Evolutionary conservation across 108 stramenopile species (phyloP).

Genomic region (Nitzschia palea): DNA sequence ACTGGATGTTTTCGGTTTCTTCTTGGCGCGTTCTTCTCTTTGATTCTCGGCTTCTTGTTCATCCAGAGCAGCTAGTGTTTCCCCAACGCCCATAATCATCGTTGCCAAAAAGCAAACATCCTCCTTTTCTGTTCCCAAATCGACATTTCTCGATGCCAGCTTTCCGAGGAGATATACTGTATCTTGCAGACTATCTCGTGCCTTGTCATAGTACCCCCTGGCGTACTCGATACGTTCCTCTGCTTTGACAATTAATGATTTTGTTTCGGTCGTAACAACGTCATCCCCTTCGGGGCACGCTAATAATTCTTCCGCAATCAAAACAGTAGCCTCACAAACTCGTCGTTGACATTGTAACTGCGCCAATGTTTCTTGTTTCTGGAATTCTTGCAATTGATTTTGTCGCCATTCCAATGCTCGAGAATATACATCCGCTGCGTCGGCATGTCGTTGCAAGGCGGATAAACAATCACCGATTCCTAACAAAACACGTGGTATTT

Average conservation of each 20-base stretch:
- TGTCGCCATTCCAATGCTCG: conserved; percentile 65
- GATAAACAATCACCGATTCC: conserved; percentile 75
- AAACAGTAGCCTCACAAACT: conserved; percentile 61
- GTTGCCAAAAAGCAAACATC: conserved; percentile 70
- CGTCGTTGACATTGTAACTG: conserved; percentile 50
- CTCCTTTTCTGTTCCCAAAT: conserved; percentile 66
- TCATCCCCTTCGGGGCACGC: conserved; percentile 59
- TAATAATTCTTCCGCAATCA: conserved; percentile 74
- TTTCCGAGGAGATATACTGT: conserved; percentile 62
- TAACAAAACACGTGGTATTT: conserved; percentile 61
- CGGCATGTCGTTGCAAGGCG: conserved; percentile 45
- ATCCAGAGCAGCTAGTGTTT: conserved; percentile 43
- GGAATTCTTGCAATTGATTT: conserved; percentile 22
- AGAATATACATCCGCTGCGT: conserved; percentile 79
- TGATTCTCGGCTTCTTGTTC: conserved; percentile 29
- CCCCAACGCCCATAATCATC: conserved; percentile 76
- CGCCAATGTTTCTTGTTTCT: background rate
- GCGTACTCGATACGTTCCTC: conserved; percentile 64
- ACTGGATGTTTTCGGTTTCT: conserved; percentile 25
- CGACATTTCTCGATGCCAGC: conserved; percentile 44
- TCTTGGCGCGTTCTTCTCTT: conserved; percentile 26
- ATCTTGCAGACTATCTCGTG: conserved; percentile 62
- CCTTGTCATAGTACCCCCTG: conserved; percentile 76
- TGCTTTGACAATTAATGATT: conserved; percentile 58
- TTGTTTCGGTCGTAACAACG: conserved; percentile 61